Evolutionary conservation across 768 basidiomycete genomes (phyloP), one percentile per base, ranked within the genome.

Genomic region (Lentinus tigrinus): DNA sequence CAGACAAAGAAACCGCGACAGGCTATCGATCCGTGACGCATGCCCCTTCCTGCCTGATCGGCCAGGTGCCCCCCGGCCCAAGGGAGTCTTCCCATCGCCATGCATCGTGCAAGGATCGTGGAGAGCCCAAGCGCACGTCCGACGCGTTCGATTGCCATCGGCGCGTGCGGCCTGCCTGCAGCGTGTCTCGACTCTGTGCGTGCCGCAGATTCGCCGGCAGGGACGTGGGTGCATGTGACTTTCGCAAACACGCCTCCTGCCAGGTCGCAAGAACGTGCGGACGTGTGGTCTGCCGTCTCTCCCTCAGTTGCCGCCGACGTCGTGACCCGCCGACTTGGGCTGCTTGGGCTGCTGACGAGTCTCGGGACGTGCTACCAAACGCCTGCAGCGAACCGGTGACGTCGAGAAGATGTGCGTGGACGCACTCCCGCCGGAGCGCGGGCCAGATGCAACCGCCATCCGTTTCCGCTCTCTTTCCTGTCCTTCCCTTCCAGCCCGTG

Each of bases 71-170:
- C 47, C 28, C 60, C 60, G 47, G 55, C 40, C 17, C 13, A 54
- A 39, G 19, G 60, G 60, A 61, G 60, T 47, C 60, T 61, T 61
- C 60, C 60, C 60, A 55, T 57, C 54, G 37, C 23, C 56, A 21
- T 48, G 42, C 37, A 44, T 34, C 28, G 28, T 54, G 52, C 52
- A 26, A 28, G 31, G 47, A 46, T 46, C 43, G 43, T n/a, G 43
- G 13, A 14, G 21, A 19, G 23, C 7, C 13, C 43, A 14, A 44
- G 21, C n/a, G 10, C 10, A n/a, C 6, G n/a, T 19, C 23, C 43
- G 43, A 44, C 13, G 43, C 43, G 7, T 46, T 13, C 43, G 21
- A 23, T 46, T n/a, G n/a, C 21, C 21, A 23, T 44, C 43, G 43
- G 43, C 21, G 43, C n/a, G 43, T 44, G 43, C 43, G 23, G n/a